Conservation (phyloP, 1,284 basidiomycete genomes). For the Sanghuangporus sanghuang region DNA sequence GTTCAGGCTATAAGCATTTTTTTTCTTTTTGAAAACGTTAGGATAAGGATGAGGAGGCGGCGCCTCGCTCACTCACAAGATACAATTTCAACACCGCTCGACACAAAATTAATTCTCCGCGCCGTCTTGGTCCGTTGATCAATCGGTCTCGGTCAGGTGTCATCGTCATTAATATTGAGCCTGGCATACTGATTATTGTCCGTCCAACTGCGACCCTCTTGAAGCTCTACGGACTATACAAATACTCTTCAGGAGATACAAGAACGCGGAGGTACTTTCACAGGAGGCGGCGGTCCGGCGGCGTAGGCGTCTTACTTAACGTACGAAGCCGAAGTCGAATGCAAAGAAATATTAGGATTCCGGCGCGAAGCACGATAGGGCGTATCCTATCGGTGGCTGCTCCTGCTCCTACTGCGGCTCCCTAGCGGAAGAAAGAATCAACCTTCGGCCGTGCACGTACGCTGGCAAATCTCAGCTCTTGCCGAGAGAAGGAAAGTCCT, state of each 20-base stretch:
- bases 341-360: too few species aligned
- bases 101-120: neutral
- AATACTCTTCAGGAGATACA: neutral
- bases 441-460: too few species aligned
- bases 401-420: too few species aligned
- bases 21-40: neutral
- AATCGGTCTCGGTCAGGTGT: neutral
- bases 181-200: neutral
- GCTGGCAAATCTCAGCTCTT: neutral
- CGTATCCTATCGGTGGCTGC: too few species aligned
- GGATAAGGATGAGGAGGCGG: neutral
- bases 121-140: neutral
- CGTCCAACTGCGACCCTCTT: neutral
- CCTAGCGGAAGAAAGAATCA: too few species aligned
- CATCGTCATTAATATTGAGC: neutral
- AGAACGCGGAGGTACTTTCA: neutral
- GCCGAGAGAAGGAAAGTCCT: neutral
- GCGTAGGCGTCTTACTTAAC: constrained; percentile 2
- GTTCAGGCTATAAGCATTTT: neutral
- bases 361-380: too few species aligned
- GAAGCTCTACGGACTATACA: neutral
- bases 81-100: neutral
- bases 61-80: neutral
- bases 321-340: neutral
- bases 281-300: neutral